Conservation (phyloP, 1,284 basidiomycete species). For the Abortiporus biennis region DNA sequence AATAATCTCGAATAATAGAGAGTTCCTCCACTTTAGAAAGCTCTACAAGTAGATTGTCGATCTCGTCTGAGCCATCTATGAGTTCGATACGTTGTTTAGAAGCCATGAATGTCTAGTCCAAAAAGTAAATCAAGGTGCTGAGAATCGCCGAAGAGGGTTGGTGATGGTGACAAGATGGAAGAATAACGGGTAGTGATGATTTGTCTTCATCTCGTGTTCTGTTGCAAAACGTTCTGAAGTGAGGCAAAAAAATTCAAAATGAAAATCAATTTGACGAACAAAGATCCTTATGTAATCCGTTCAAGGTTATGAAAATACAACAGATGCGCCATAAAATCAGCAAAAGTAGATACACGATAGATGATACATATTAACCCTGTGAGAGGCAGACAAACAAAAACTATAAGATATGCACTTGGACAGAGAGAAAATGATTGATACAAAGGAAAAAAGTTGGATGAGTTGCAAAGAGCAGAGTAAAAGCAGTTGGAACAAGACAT, state of each 20-base stretch:
- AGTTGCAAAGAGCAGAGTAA: background rate
- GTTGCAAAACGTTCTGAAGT: no score
- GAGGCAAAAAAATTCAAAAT: no score
- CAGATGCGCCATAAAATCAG: background rate
- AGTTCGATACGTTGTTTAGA: no score
- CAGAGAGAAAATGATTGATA: background rate
- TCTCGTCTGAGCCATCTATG: background rate
- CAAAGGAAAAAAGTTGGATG: background rate
- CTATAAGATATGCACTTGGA: background rate
- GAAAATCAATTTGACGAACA: no score
- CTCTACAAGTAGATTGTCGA: background rate
- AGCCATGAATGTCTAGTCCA: no score
- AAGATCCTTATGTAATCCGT: no score
- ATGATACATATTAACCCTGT: background rate
- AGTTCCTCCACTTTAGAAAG: background rate
- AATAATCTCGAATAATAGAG: background rate
- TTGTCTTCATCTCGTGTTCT: no score
- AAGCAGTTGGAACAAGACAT: background rate
- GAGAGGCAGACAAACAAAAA: background rate
- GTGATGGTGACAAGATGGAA: no score
- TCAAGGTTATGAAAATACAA: no score
- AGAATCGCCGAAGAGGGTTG: no score
- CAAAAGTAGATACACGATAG: background rate
- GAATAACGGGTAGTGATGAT: no score
- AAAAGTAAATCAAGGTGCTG: no score